Conservation (phyloP, 2,329 filamentous ascomycete species). For the Herpotrichia juniperi region DNA sequence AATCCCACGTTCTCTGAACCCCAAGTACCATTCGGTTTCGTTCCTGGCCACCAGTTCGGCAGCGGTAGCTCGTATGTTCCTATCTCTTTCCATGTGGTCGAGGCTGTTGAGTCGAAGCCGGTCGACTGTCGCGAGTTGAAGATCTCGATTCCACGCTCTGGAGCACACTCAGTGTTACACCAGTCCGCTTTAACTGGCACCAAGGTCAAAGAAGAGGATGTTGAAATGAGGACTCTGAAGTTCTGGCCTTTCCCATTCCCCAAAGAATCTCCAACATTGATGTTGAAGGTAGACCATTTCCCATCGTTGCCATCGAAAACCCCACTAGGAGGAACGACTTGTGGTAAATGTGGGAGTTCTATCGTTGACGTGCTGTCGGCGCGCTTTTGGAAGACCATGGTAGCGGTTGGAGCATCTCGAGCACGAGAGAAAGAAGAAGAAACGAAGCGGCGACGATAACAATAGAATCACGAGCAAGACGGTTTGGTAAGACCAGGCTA, state of each 20-base stretch:
- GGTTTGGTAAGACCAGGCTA: conserved; percentile 18
- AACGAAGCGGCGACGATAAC: conserved; percentile 15
- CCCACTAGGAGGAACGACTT: conserved; percentile 24
- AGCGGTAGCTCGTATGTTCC: conserved; percentile 20
- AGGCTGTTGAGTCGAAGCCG: conserved; percentile 22
- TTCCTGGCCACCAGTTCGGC: conserved; percentile 23
- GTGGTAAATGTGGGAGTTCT: conserved; percentile 18
- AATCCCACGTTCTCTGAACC: conserved; percentile 35
- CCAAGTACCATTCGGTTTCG: conserved; percentile 11
- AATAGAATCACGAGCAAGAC: conserved; percentile 15
- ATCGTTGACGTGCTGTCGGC: conserved; percentile 18
- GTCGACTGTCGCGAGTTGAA: conserved; percentile 21
- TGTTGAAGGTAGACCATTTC: conserved; percentile 49
- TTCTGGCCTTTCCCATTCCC: conserved; percentile 37
- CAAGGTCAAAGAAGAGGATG: conserved; percentile 30
- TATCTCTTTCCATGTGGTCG: conserved; percentile 20
- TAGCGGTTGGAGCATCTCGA: conserved; percentile 20
- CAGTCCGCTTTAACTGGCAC: conserved; percentile 33
- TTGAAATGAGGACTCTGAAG: conserved; percentile 42
- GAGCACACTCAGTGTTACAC: conserved; percentile 34
- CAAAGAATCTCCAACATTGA: conserved; percentile 43
- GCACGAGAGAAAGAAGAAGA: conserved; percentile 6
- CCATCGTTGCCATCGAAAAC: conserved; percentile 49
- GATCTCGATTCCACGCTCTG: conserved; percentile 31
- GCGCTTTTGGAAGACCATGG: conserved; percentile 31